Evolutionary conservation across 768 basidiomycete genomes (phyloP).

Genomic region (Podaxis carcinomalis): DNA sequence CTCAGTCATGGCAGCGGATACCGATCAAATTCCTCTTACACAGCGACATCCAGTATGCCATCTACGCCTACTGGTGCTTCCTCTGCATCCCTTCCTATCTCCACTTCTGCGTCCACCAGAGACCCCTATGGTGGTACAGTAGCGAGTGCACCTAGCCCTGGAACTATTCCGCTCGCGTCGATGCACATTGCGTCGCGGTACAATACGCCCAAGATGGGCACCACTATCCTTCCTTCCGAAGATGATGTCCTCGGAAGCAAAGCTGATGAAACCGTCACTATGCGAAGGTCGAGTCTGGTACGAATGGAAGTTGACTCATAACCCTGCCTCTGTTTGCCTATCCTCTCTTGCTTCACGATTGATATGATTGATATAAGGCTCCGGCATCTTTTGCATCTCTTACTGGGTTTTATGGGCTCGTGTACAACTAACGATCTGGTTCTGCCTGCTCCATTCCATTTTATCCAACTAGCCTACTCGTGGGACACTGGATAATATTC

Average conservation of each 20-base stretch:
- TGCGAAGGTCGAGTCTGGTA: not conserved
- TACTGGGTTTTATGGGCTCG: not conserved
- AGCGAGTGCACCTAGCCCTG: slow-evolving; percentile 21
- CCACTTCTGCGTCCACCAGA: not conserved
- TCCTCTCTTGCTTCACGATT: not conserved
- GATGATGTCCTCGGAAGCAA: slow-evolving; percentile 10
- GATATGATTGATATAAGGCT: not conserved
- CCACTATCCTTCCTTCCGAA: slow-evolving; percentile 19
- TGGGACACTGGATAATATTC: not conserved
- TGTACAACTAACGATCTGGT: not conserved
- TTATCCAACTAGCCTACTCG: not conserved
- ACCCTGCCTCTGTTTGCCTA: not conserved
- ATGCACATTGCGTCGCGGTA: slow-evolving; percentile 26
- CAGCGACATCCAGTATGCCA: slow-evolving; percentile 25
- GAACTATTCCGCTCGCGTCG: slow-evolving; percentile 21
- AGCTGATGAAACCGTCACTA: not conserved
- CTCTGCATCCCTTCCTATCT: slow-evolving; percentile 17
- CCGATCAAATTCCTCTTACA: slow-evolving; percentile 5
- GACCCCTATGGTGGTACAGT: slow-evolving; percentile 6
- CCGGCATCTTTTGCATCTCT: not conserved
- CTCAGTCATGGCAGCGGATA: not conserved
- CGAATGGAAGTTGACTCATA: slow-evolving; percentile 6
- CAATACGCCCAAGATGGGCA: slow-evolving; percentile 21
- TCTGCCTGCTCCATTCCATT: not conserved
- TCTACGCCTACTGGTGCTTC: slow-evolving; percentile 27